Percentiles rank a stretch among this genome's conserved stretches.
Conservation (phyloP, 495 filamentous ascomycete species). For the Penicillium lividum region DNA sequence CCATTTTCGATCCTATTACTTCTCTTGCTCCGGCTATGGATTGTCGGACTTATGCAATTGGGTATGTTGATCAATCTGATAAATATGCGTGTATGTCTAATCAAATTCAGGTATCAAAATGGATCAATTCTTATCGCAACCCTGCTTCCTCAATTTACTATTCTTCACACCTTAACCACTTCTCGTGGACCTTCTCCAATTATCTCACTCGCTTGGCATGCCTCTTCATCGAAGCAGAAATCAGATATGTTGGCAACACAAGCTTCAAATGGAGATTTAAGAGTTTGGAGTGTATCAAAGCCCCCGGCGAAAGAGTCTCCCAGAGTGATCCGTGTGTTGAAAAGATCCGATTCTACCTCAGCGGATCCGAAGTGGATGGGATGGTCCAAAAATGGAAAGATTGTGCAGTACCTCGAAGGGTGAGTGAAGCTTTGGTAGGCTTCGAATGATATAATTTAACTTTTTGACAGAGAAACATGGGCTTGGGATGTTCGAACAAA, state of each 20-base stretch:
- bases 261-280: conserved; percentile 85
- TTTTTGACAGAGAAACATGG: conserved; percentile 71
- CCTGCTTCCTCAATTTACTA: conserved; percentile 89
- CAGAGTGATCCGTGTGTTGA: conserved; percentile 85
- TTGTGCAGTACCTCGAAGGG: conserved; percentile 92
- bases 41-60: conserved; percentile 95
- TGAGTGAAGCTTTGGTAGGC: conserved; percentile 47
- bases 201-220: conserved; percentile 91
- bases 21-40: conserved; percentile 88
- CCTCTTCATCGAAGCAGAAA: conserved; percentile 93
- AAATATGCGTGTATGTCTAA: conserved; percentile 7
- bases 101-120: conserved; percentile 74
- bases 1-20: conserved; percentile 91
- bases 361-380: conserved; percentile 90
- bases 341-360: conserved; percentile 67
- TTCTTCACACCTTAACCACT: conserved; percentile 88
- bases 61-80: conserved; percentile 52
- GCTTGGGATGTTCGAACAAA: conserved; percentile 98
- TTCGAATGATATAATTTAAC: conserved; percentile 9
- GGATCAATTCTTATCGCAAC: conserved; percentile 90
- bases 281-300: conserved; percentile 97
- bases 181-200: conserved; percentile 82
- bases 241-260: conserved; percentile 97
- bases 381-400: conserved; percentile 97
- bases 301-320: conserved; percentile 70